Conservation (phyloP, 192 early-diverging fungal genomes). For the Podila epicladia region DNA sequence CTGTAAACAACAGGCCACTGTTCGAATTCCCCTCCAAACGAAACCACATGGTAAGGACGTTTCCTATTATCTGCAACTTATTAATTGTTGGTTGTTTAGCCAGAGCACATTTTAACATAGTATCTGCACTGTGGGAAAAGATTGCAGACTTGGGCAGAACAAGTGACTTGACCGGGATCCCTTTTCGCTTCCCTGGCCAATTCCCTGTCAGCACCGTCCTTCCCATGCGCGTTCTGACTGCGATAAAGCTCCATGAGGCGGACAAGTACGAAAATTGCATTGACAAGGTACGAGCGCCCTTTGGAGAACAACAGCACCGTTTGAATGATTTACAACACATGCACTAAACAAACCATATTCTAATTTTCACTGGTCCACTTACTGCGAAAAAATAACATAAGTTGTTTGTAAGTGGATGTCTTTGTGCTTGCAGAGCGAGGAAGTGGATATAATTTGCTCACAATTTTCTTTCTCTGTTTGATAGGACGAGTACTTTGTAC, state of each 20-base stretch:
- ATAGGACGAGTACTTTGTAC: slow-evolving; percentile 44
- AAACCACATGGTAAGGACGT: slow-evolving; percentile 27
- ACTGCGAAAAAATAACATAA: background rate
- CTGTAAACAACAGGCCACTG: slow-evolving; percentile 24
- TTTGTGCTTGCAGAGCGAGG: too few relatives aligned
- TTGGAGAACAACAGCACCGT: background rate
- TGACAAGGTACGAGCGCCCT: slow-evolving; percentile 21
- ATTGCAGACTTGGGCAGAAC: slow-evolving; percentile 33
- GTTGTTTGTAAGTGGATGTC: slow-evolving; percentile 27
- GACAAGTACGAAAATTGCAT: slow-evolving; percentile 42
- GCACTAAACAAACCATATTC: background rate
- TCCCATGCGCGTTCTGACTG: slow-evolving; percentile 46
- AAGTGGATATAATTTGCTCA: background rate
- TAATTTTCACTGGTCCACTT: background rate
- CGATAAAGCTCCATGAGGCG: slow-evolving; percentile 30
- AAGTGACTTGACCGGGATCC: slow-evolving; percentile 29
- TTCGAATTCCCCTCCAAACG: slow-evolving; percentile 32
- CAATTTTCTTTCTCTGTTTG: background rate
- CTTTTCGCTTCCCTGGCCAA: slow-evolving; percentile 27
- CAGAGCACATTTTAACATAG: too few relatives aligned
- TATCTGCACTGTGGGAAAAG: slow-evolving; percentile 8
- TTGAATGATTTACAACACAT: background rate
- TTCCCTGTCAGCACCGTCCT: slow-evolving; percentile 37
- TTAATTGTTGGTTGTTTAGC: background rate
- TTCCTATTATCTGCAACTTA: background rate